Evolutionary conservation across 2,329 filamentous ascomycete genomes (phyloP).

Genomic region (Clonostachys sp.): DNA sequence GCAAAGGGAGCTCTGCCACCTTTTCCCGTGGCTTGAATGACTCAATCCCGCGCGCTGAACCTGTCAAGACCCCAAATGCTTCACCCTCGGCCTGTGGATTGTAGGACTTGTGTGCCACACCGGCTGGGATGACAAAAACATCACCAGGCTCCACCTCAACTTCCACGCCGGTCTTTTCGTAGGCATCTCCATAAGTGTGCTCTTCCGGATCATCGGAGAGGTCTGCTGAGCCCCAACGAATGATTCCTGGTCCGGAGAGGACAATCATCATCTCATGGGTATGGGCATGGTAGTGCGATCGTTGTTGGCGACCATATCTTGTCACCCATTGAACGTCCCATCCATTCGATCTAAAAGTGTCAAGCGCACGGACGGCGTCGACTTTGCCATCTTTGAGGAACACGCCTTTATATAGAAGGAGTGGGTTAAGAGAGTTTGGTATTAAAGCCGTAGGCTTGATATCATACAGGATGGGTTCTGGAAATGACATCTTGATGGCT

Average conservation of each 20-base stretch:
- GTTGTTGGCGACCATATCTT: slow-evolving; percentile 45
- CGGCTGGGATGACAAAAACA: slow-evolving; percentile 53
- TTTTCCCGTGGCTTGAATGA: slow-evolving; percentile 21
- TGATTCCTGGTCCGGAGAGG: slow-evolving; percentile 39
- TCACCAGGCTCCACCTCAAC: slow-evolving; percentile 41
- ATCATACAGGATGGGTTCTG: too few relatives aligned
- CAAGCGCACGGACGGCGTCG: slow-evolving; percentile 19
- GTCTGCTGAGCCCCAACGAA: slow-evolving; percentile 48
- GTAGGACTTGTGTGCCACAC: slow-evolving; percentile 45
- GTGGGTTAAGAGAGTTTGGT: slow-evolving; percentile 40
- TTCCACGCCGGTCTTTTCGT: slow-evolving; percentile 39
- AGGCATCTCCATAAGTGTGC: slow-evolving; percentile 23
- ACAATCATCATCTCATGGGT: slow-evolving; percentile 52
- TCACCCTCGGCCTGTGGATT: slow-evolving; percentile 23
- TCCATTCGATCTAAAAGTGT: slow-evolving; percentile 36
- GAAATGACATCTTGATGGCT: too few relatives aligned
- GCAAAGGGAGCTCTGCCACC: slow-evolving; percentile 23
- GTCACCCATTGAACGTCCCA: slow-evolving; percentile 50
- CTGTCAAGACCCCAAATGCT: slow-evolving; percentile 28
- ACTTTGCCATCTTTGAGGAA: slow-evolving; percentile 20
- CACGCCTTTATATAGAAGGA: slow-evolving; percentile 43
- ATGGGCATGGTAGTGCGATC: slow-evolving; percentile 47
- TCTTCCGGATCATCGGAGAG: slow-evolving; percentile 24
- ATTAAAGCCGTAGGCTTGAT: slow-evolving; percentile 15
- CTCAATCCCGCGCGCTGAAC: slow-evolving; percentile 24